These are phyloP conservation scores for Tanozyma kutaoensis DNA, from an alignment of 805 yeast species.

Conservation along the genomic window DNA sequence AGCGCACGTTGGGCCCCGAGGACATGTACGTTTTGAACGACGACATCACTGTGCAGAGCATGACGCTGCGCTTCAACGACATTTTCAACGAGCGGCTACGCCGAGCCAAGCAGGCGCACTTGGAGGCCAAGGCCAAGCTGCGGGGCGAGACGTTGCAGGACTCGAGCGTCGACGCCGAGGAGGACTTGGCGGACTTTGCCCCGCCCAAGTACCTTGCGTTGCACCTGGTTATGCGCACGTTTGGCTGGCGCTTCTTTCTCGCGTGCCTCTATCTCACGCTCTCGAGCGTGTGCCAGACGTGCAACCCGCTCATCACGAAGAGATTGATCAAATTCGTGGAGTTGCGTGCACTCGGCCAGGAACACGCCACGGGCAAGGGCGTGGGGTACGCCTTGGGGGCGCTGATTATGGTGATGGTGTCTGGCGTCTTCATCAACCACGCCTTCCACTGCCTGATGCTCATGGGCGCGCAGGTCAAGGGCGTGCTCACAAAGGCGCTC, in stretches of 20 bases:
- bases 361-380: conserved; percentile 16
- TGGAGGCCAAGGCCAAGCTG: conserved; percentile 12
- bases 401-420: conserved; percentile 12
- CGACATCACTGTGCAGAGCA: conserved; percentile 17
- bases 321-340: conserved; percentile 24
- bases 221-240: conserved; percentile 14
- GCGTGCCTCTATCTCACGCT: conserved; percentile 11
- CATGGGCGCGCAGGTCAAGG: conserved; percentile 60
- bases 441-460: conserved; percentile 47
- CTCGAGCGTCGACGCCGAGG: conserved; percentile 9
- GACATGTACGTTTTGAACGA: conserved; percentile 37
- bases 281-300: conserved; percentile 12
- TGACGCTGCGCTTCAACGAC: conserved; percentile 14
- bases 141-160: conserved; percentile 9
- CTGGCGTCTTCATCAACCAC: conserved; percentile 36
- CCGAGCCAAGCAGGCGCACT: conserved; percentile 7
- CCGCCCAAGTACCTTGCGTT: conserved; percentile 12
- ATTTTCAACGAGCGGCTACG: conserved; percentile 4
- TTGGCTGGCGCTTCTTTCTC: conserved; percentile 14
- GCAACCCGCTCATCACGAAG: conserved; percentile 22
- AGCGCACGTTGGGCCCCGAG: conserved; percentile 51
- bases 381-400: conserved; percentile 29
- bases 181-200: conserved; percentile 18
- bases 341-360: conserved; percentile 11
- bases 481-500: conserved; percentile 57